Percentiles rank a stretch among this genome's conserved stretches.
phyloP scores from a whole-genome alignment of 140 eudicot species.

The Flaveria floridana region DNA sequence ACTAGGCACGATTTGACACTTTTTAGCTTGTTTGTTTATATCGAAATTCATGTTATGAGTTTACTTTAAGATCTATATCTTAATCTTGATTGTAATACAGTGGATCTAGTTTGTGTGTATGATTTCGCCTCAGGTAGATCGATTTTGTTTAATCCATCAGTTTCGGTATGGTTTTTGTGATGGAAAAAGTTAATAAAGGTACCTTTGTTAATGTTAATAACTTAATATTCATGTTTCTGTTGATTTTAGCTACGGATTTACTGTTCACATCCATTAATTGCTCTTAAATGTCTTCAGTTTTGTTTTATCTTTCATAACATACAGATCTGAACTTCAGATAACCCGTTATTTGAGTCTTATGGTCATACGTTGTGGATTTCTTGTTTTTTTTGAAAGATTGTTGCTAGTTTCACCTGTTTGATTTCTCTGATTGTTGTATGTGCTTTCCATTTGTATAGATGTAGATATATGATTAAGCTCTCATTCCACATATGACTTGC shows the following conservation, averaged over 20 bases:
- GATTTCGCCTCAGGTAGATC: neutral
- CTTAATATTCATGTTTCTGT: neutral
- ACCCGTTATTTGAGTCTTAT: no score
- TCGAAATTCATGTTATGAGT: neutral
- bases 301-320: neutral
- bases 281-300: neutral
- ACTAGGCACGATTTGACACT: conserved; percentile 4
- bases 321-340: no score
- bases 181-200: neutral
- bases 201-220: neutral
- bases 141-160: neutral
- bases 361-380: no score
- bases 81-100: neutral
- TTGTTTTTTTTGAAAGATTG: neutral
- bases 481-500: no score
- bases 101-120: neutral
- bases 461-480: neutral
- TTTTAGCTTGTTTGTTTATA: neutral
- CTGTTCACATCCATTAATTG: neutral
- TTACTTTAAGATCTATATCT: neutral
- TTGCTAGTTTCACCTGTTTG: neutral
- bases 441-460: no score
- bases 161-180: conserved; percentile 1
- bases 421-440: neutral
- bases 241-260: conserved; percentile 1